Evolutionary conservation across 805 yeast species (phyloP).

Genomic region (Diddensiella transvaalensis): DNA sequence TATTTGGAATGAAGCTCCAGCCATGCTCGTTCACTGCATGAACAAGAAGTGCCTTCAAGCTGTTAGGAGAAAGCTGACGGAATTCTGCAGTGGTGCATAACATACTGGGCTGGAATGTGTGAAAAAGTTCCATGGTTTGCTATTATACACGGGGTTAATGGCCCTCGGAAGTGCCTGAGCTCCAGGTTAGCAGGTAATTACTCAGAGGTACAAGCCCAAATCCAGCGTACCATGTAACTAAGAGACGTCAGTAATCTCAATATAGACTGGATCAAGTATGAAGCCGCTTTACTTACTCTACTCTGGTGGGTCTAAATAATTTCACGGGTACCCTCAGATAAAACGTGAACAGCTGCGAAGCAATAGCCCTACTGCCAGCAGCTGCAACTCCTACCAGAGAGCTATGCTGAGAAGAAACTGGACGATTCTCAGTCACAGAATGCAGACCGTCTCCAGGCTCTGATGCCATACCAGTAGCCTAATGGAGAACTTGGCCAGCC

Average conservation of each 20-base stretch:
- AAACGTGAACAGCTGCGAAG: slow-evolving; percentile 72
- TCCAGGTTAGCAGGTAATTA: slow-evolving; percentile 8
- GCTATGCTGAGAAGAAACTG: slow-evolving; percentile 11
- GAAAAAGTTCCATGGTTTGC: slow-evolving; percentile 39
- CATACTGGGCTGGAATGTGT: slow-evolving; percentile 66
- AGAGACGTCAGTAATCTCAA: background rate
- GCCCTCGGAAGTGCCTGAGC: slow-evolving; percentile 33
- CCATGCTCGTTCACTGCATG: slow-evolving; percentile 74
- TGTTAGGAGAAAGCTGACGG: no score
- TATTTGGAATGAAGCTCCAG: slow-evolving; percentile 82
- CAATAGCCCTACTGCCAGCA: slow-evolving; percentile 80
- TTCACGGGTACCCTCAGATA: slow-evolving; percentile 81
- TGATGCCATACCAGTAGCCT: no score
- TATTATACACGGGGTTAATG: slow-evolving; percentile 30
- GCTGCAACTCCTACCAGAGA: slow-evolving; percentile 69
- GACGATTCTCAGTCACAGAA: no score
- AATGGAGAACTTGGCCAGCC: no score
- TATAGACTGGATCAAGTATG: background rate
- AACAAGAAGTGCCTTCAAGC: slow-evolving; percentile 55
- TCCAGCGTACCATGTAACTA: slow-evolving; percentile 4
- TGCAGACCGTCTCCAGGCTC: no score
- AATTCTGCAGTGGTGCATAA: no score
- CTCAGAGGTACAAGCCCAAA: background rate
- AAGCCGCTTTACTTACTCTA: slow-evolving; percentile 60
- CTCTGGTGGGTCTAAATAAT: slow-evolving; percentile 83